Evolutionary conservation across 768 basidiomycete genomes (phyloP).

Genomic region (Boletus huronensis): DNA sequence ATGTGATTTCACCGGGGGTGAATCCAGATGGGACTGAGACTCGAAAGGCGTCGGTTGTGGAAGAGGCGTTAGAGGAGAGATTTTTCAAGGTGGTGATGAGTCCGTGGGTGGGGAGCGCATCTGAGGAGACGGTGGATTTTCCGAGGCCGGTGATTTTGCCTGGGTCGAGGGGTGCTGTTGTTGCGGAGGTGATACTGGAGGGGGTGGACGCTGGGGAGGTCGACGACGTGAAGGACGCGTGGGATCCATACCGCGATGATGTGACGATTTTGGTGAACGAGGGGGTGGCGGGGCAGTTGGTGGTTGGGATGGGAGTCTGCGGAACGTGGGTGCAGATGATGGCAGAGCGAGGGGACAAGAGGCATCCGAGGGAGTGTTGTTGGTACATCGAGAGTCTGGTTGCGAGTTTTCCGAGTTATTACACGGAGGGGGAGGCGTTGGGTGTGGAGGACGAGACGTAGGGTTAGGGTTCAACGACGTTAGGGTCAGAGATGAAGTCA

Average conservation of each 20-base stretch:
- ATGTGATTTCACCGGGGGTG: constrained; percentile 37
- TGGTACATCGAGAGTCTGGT: constrained; percentile 60
- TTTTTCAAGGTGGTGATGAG: constrained; percentile 48
- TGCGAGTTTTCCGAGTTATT: constrained; percentile 50
- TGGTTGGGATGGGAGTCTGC: constrained; percentile 32
- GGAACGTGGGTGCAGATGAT: constrained; percentile 37
- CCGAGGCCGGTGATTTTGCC: constrained; percentile 31
- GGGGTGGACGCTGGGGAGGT: neutral
- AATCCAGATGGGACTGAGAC: neutral
- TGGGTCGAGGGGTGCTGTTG: constrained; percentile 28
- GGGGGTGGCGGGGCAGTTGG: constrained; percentile 11
- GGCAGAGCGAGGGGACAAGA: constrained; percentile 4
- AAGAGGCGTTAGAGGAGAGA: constrained; percentile 39
- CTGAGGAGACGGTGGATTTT: constrained; percentile 37
- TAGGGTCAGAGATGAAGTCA: constrained; percentile 16
- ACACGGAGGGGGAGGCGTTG: constrained; percentile 21
- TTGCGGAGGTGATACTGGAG: constrained; percentile 5
- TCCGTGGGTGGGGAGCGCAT: constrained; percentile 43
- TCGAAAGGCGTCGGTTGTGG: constrained; percentile 29
- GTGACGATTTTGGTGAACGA: constrained; percentile 30
- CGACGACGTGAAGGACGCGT: constrained; percentile 26
- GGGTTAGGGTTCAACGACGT: too few relatives aligned
- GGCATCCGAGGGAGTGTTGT: constrained; percentile 27
- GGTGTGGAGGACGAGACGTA: too few relatives aligned
- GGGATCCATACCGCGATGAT: constrained; percentile 36